A percentile compares a stretch with the other conserved stretches of the same genome.
phyloP scores from a whole-genome alignment of 164 flowering plant genomes.

The Protea cynaroides region DNA sequence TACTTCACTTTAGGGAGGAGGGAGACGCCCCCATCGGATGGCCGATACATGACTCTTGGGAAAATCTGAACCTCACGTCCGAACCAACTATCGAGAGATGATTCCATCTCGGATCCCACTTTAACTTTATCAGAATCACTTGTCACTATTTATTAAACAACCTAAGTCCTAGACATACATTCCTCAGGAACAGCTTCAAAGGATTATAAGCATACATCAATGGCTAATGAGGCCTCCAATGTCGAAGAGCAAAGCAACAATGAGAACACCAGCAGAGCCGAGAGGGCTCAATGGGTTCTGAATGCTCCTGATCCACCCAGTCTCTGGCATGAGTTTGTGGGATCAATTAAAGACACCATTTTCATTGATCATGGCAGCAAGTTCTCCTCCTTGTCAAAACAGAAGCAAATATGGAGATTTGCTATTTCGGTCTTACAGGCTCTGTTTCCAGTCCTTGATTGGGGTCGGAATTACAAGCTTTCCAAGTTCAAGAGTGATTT shows the following conservation, averaged over 20 bases:
- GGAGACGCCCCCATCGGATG: no score
- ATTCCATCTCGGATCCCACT: no score
- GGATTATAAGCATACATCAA: slow-evolving; percentile 10
- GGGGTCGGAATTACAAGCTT: slow-evolving; percentile 54
- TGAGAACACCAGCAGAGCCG: slow-evolving; percentile 7
- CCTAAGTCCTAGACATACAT: no score
- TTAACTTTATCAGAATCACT: no score
- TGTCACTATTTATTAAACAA: no score
- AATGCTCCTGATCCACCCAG: slow-evolving; percentile 54
- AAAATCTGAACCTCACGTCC: no score
- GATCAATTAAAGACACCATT: slow-evolving; percentile 26
- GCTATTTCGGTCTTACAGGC: slow-evolving; percentile 27
- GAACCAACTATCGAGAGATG: no score
- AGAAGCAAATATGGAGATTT: slow-evolving; percentile 5
- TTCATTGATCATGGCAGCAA: slow-evolving; percentile 21
- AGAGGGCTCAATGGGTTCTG: slow-evolving; percentile 37
- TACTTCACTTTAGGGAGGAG: no score
- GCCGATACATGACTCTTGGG: no score
- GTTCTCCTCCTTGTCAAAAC: slow-evolving; percentile 11
- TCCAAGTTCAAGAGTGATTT: slow-evolving; percentile 50
- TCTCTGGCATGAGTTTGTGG: slow-evolving; percentile 29
- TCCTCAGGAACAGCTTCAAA: no score
- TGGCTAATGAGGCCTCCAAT: background rate
- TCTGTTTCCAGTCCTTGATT: slow-evolving; percentile 63
- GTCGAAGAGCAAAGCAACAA: slow-evolving; percentile 11